Percentiles rank a stretch among this genome's conserved stretches.
These are phyloP conservation scores for Zymoseptoria brevis DNA, from an alignment of 2,329 filamentous ascomycete genomes.

Conservation along the genomic window DNA sequence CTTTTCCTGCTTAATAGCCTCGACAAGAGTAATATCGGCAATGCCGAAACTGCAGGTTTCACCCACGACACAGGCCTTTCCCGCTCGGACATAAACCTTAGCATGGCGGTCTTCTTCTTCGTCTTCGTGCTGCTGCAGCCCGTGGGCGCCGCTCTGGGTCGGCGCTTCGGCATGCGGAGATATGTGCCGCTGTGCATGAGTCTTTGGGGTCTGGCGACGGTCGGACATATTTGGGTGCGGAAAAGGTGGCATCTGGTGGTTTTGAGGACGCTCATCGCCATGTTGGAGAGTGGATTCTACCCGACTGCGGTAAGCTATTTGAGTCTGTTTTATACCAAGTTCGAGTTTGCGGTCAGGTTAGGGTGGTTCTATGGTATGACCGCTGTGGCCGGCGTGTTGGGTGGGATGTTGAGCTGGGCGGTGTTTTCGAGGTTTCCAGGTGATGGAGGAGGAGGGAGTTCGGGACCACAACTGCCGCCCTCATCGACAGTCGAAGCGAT, in stretches of 20 bases:
- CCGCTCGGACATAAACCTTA: conserved; percentile 47
- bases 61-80: conserved; percentile 47
- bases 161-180: conserved; percentile 47
- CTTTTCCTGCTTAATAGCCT: conserved; percentile 47
- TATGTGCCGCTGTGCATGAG: conserved; percentile 54
- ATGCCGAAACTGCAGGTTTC: conserved; percentile 52
- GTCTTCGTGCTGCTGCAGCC: conserved; percentile 54
- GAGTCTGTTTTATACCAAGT: conserved; percentile 51
- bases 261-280: conserved; percentile 40
- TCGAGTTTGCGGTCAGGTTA: conserved; percentile 48
- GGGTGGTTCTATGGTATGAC: conserved; percentile 52
- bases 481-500: conserved; percentile 1
- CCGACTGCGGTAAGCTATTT: conserved; percentile 52
- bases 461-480: conserved; percentile 5
- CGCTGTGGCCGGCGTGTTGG: conserved; percentile 49
- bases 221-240: conserved; percentile 41
- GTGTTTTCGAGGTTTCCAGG: conserved; percentile 40
- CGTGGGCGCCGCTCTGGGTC: conserved; percentile 48
- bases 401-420: conserved; percentile 46
- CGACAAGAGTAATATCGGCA: conserved; percentile 48
- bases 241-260: conserved; percentile 41
- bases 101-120: conserved; percentile 50
- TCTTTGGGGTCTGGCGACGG: conserved; percentile 44
- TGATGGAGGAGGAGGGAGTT: conserved; percentile 5
- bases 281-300: conserved; percentile 51